Evolutionary conservation across 257 asterid genomes (phyloP), one percentile per base, ranked within the genome.

Genomic region (Primulina huaijiensis): DNA sequence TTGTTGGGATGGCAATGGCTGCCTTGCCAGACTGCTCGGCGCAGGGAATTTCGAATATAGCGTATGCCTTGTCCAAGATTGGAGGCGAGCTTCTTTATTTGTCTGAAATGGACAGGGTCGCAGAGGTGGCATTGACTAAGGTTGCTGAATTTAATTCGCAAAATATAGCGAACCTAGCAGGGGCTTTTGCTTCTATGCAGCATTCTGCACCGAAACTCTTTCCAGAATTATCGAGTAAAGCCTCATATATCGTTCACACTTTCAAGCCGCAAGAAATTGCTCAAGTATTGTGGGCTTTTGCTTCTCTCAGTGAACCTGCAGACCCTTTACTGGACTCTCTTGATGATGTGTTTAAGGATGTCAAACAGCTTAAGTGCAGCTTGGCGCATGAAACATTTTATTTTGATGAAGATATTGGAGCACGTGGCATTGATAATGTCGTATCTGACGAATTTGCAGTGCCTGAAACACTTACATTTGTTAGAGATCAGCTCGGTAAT

Each of bases 111-210:
- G 99, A 90, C 57, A 84, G 96, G 79, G 84, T 91, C 37, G 96
- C 99, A 52, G 97, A 94, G 85, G 95, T 94, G 71, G 95, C 95
- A 2, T 72, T 81, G 74, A 67, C 83, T 8, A 94, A 85, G 87
- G 87, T 88, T 64, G 76, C 62, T 5, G 99, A 89, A 33, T 82
- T 94, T 72, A 94, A 89, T 79, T 86, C 99, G 0, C 99, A 90
- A 71, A 91, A 94, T 75, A 91, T 94, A 52, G 96, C 99, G 67
- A 94, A 94, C 53, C 7, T 90, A 38, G 99, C 97, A 0, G 99
- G 99, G 37, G 96, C 99, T 29, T 93, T 89, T 73, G 97, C 99
- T 74, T 85, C 97, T 8, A 94, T 94, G 99, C 91, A 82, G 67
- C 99, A 94, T 66, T 91, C 99, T 72, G 86, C 97, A 60, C 88